Evolutionary conservation across 192 early-diverging fungal species (phyloP), one percentile per base, ranked within the genome.

Genomic region (Backusella australiensis): DNA sequence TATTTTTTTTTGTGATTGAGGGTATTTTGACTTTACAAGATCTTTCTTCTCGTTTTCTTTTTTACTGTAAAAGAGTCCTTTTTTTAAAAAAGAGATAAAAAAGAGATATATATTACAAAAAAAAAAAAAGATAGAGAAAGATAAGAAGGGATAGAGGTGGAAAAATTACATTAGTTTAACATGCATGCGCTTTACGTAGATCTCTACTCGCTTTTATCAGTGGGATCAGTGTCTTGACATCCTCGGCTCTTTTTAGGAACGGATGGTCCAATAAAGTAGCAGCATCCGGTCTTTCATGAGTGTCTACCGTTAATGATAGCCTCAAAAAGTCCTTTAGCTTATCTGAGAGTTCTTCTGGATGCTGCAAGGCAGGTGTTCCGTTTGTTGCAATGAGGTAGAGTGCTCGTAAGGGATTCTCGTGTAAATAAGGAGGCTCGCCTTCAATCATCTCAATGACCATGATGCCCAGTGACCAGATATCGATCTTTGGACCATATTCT

Each of bases 381-480:
- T 95, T 97, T 7, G 96, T 99, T 5, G 96, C 96, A 88, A 98
- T 98, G 76, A 98, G 79, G 76, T 96, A 97, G 53, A 98, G 82
- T 5, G 96, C 96, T 59, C 92, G 86, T 34, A 97, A 83, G 5
- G 97, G 96, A 77, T 97, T 93, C 75, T 97, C 96, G 69, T 99
- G 92, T 46, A 99, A 82, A 85, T 99, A 99, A 35, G 97, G 97
- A 68, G 97, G 97, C 78, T 99, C 95, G 12, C 96, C 96, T 82
- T 99, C 97, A 56, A 98, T 87, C 96, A 98, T 98, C 81, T 99
- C 97, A 73, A 99, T 97, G 8, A 93, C 92, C 95, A 98, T 97
- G 83, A 98, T 97, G 3, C 97, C 97, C 36, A 97, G 80, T 14
- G 95, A 96, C 97, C 97, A 99, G 59, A 99, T 91, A 80, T 99